Evolutionary conservation across 106 monocot species (phyloP), one percentile per base, ranked within the genome.

Genomic region (Dendrobium huoshanense): DNA sequence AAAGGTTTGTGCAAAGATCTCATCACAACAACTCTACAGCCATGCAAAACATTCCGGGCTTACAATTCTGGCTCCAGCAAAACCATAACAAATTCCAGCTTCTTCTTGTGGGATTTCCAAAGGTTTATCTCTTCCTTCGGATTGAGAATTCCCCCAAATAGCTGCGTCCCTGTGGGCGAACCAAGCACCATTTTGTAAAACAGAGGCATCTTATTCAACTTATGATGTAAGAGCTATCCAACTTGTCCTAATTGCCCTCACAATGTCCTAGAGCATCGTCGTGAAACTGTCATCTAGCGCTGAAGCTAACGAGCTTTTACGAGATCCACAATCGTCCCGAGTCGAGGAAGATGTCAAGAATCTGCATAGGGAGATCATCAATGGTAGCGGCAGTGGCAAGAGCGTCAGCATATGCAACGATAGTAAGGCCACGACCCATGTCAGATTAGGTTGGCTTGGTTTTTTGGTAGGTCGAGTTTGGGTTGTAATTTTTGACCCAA

Each of bases 61-160:
- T 3, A 99, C 56, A n/a, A 88, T 33, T 90, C 90, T 0, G 88
- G 85, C 59, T 95, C 95, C 8, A 99, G 83, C 27, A 85, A 33
- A 18, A 88, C 90, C 89, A 93, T 99, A 8, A 81, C 81, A 4
- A 90, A 84, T 78, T 99, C 99, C 72, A 99, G 82, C 73, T 85
- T 90, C 81, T 99, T 90, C 72, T 84, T 84, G 75, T 89, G 91
- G 43, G 77, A 73, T 79, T 91, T 99, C 99, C 99, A 99, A 24
- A 84, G 82, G 79, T 79, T 89, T 43, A 93, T 93, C 84, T 99
- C 99, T 77, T 95, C 90, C 64, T 95, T 95, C 1, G 91, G 95
- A 54, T 99, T 88, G 0, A 93, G 95, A 65, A 99, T 91, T 40
- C 95, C 95, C 2, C 99, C 95, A 75, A 95, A 99, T 17, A 95